Evolutionary conservation across 495 filamentous ascomycete genomes (phyloP).

Genomic region (Chaetomium fimeti): DNA sequence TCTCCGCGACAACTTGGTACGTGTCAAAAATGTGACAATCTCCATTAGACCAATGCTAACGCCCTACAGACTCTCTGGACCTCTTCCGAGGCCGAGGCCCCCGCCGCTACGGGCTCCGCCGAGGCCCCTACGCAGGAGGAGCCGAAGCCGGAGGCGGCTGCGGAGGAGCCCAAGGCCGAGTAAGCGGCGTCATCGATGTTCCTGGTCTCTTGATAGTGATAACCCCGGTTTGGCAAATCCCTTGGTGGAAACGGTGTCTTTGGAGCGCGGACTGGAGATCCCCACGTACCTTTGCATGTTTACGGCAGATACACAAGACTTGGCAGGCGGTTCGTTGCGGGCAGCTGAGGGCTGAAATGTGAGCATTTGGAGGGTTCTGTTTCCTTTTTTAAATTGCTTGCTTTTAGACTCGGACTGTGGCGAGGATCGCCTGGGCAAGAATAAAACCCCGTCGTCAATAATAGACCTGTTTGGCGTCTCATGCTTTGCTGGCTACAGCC

Average conservation of each 20-base stretch:
- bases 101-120: constrained; percentile 58
- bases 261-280: constrained; percentile 54
- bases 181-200: constrained; percentile 40
- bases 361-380: constrained; percentile 42
- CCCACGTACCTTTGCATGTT: constrained; percentile 52
- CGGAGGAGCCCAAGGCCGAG: constrained; percentile 55
- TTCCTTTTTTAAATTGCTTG: constrained; percentile 45
- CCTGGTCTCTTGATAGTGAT: constrained; percentile 37
- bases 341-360: constrained; percentile 38
- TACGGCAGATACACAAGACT: constrained; percentile 50
- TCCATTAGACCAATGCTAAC: constrained; percentile 20
- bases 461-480: constrained; percentile 10
- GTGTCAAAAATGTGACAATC: constrained; percentile 29
- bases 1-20: constrained; percentile 95
- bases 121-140: constrained; percentile 60
- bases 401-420: constrained; percentile 49
- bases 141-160: constrained; percentile 44
- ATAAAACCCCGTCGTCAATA: constrained; percentile 36
- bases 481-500: too few relatives aligned
- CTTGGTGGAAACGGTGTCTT: constrained; percentile 52
- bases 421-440: constrained; percentile 42
- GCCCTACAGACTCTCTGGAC: constrained; percentile 89
- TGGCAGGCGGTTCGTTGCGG: constrained; percentile 42
- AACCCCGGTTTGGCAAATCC: constrained; percentile 42
- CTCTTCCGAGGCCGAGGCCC: constrained; percentile 91